phyloP scores from a whole-genome alignment of 2,329 filamentous ascomycete species.

The Myriosclerotinia curreyana region DNA sequence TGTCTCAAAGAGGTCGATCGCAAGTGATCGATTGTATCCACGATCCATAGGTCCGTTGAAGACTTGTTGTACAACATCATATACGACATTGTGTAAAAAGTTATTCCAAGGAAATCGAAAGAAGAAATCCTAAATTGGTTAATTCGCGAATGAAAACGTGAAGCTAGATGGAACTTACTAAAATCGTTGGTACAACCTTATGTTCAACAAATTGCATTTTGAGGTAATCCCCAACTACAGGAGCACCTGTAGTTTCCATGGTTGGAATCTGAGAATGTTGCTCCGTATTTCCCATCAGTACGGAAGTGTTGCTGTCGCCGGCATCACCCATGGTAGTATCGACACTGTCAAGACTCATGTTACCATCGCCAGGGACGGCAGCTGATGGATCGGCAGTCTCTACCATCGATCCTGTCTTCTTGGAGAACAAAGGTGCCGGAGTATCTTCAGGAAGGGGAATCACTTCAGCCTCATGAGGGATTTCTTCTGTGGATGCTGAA shows the following conservation, averaged over 20 bases:
- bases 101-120: slow-evolving; percentile 99
- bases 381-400: slow-evolving; percentile 21
- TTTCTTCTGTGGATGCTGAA: slow-evolving; percentile 21
- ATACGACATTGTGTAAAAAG: slow-evolving; percentile 97
- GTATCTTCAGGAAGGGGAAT: slow-evolving; percentile 59
- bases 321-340: slow-evolving; percentile 40
- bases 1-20: slow-evolving; percentile 88
- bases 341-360: slow-evolving; percentile 28
- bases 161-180: slow-evolving; percentile 58
- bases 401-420: slow-evolving; percentile 38
- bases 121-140: slow-evolving; percentile 74
- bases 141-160: slow-evolving; percentile 21
- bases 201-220: slow-evolving; percentile 97
- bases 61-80: slow-evolving; percentile 97
- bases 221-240: slow-evolving; percentile 89
- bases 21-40: slow-evolving; percentile 84
- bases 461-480: slow-evolving; percentile 22
- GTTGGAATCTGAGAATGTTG: slow-evolving; percentile 28
- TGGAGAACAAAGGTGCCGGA: slow-evolving; percentile 63
- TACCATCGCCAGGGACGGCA: slow-evolving; percentile 31
- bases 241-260: slow-evolving; percentile 39
- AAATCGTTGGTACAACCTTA: slow-evolving; percentile 88
- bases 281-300: slow-evolving; percentile 35
- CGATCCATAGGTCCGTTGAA: slow-evolving; percentile 98
- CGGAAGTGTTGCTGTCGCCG: slow-evolving; percentile 35